These are phyloP conservation scores for Mitragyna speciosa DNA, from an alignment of 257 asterid genomes.

Conservation along the genomic window DNA sequence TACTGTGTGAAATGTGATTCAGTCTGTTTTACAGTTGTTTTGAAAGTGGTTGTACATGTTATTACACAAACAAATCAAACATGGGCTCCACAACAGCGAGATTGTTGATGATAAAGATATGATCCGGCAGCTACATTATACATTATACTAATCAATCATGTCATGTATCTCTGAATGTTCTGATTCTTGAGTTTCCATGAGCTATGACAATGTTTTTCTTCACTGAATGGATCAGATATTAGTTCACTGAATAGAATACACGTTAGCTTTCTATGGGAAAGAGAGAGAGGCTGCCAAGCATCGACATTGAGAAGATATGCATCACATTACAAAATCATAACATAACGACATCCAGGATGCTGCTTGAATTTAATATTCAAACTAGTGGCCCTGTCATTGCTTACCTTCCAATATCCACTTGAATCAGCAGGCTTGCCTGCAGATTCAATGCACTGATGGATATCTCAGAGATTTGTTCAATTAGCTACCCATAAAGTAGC, in stretches of 20 bases:
- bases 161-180: neutral
- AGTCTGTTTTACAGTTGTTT: neutral
- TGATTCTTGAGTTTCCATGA: neutral
- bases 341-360: neutral
- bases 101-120: neutral
- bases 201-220: neutral
- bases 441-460: constrained; percentile 25
- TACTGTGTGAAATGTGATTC: constrained; percentile 4
- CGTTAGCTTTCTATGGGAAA: neutral
- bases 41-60: neutral
- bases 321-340: neutral
- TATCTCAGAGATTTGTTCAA: neutral
- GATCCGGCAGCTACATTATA: neutral
- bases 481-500: neutral
- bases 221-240: neutral
- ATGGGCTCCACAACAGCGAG: neutral
- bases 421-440: constrained; percentile 1
- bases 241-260: neutral
- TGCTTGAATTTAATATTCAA: neutral
- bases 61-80: neutral
- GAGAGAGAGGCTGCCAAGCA: neutral
- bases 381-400: neutral
- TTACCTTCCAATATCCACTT: neutral
- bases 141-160: neutral
- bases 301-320: neutral